Evolutionary conservation across 805 yeast genomes (phyloP).

Genomic region (Hyphopichia homilentoma): DNA sequence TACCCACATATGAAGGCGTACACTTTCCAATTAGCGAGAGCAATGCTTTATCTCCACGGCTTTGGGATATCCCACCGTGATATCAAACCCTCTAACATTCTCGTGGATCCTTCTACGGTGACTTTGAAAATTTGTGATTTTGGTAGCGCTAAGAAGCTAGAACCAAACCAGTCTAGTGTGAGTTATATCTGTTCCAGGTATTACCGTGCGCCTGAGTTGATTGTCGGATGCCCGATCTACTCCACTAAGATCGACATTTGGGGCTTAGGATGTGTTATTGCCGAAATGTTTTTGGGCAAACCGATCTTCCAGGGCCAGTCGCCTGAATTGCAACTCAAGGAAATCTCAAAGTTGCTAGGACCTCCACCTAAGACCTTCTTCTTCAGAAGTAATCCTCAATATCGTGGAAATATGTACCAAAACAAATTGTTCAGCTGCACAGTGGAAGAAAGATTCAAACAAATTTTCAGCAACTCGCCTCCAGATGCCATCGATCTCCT

Average conservation of each 20-base stretch:
- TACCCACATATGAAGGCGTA: slow-evolving; percentile 73
- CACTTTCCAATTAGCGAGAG: slow-evolving; percentile 76
- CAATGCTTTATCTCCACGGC: slow-evolving; percentile 78
- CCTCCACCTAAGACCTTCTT: slow-evolving; percentile 73
- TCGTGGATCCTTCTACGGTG: slow-evolving; percentile 68
- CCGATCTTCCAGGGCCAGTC: slow-evolving; percentile 95
- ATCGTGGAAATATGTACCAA: slow-evolving; percentile 70
- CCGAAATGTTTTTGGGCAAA: slow-evolving; percentile 88
- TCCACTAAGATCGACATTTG: slow-evolving; percentile 92
- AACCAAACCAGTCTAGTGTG: slow-evolving; percentile 80
- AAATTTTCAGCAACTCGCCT: slow-evolving; percentile 63
- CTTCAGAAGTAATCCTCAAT: slow-evolving; percentile 69
- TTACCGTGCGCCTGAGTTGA: slow-evolving; percentile 93
- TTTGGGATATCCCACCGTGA: slow-evolving; percentile 81
- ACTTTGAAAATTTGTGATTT: slow-evolving; percentile 77
- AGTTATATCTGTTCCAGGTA: slow-evolving; percentile 95
- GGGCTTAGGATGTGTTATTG: slow-evolving; percentile 96
- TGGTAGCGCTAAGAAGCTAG: slow-evolving; percentile 79
- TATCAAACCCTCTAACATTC: slow-evolving; percentile 77
- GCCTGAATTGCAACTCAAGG: slow-evolving; percentile 83
- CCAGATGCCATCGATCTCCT: slow-evolving; percentile 83
- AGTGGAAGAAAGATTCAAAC: slow-evolving; percentile 47
- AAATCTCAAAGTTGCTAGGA: slow-evolving; percentile 85
- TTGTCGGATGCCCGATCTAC: slow-evolving; percentile 85
- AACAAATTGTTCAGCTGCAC: slow-evolving; percentile 58